Conservation (phyloP, 345 rosid species). For the Lumnitzera racemosa region DNA sequence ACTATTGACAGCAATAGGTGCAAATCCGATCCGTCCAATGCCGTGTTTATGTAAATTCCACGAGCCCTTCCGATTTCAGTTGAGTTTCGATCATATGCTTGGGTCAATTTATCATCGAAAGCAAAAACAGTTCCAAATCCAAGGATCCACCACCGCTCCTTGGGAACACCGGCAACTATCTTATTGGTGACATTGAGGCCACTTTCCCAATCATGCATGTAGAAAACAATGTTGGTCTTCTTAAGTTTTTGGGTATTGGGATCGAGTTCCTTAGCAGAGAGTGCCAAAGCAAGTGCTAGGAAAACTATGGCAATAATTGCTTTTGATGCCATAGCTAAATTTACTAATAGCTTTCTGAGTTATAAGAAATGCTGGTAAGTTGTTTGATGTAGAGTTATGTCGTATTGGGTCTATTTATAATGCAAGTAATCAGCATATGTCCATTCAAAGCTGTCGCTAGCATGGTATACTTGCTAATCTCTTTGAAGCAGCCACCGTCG, state of each 20-base stretch:
- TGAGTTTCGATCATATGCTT: slow-evolving; percentile 1
- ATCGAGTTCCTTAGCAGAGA: neutral
- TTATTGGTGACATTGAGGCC: slow-evolving; percentile 7
- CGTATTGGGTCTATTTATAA: too few species aligned
- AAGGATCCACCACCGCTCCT: slow-evolving; percentile 7
- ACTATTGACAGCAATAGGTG: slow-evolving; percentile 3
- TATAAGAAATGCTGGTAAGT: too few species aligned
- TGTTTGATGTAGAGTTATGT: too few species aligned
- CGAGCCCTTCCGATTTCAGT: slow-evolving; percentile 6
- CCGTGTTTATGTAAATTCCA: neutral
- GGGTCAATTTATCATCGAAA: slow-evolving; percentile 5
- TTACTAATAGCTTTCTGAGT: too few species aligned
- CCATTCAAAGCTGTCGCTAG: too few species aligned
- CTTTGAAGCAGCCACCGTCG: too few species aligned
- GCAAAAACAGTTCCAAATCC: slow-evolving; percentile 9
- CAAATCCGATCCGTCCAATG: slow-evolving; percentile 8
- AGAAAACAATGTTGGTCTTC: slow-evolving; percentile 10
- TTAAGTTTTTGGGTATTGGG: neutral
- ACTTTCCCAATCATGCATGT: slow-evolving; percentile 4
- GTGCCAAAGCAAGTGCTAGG: too few species aligned
- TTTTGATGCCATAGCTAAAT: too few species aligned
- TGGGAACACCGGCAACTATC: slow-evolving; percentile 4
- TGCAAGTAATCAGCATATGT: too few species aligned
- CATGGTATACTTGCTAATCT: too few species aligned
- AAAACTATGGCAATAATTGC: too few species aligned